A percentile compares a stretch with the other conserved stretches of the same genome.
phyloP scores from a whole-genome alignment of 805 yeast genomes.

The Candida chauliodis region DNA sequence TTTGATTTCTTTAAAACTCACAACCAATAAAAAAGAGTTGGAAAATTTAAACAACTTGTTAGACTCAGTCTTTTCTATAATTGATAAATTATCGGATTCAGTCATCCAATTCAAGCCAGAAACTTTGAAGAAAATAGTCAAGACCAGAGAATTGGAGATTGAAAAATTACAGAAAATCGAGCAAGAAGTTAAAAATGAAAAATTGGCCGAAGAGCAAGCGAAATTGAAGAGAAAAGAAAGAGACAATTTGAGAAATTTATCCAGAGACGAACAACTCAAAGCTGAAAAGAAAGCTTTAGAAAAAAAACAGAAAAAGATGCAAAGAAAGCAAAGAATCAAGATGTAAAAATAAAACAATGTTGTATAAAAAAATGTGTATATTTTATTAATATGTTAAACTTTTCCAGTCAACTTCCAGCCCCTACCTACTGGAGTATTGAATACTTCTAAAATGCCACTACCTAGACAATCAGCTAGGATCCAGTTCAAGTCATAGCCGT shows the following conservation, averaged over 20 bases:
- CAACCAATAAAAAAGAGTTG: conserved; percentile 47
- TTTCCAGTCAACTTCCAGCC: conserved; percentile 59
- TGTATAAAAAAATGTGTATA: neutral
- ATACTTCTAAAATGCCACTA: conserved; percentile 48
- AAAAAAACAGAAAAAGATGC: conserved; percentile 73
- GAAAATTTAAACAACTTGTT: conserved; percentile 49
- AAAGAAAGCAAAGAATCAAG: conserved; percentile 55
- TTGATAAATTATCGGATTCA: conserved; percentile 54
- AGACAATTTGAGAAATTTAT: conserved; percentile 52
- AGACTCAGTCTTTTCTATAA: conserved; percentile 52
- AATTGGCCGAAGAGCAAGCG: conserved; percentile 65
- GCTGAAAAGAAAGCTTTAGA: conserved; percentile 74
- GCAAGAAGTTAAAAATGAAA: conserved; percentile 66
- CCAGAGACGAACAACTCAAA: conserved; percentile 78
- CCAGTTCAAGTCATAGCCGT: conserved; percentile 51
- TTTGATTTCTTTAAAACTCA: conserved; percentile 51
- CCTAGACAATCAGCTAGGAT: conserved; percentile 50
- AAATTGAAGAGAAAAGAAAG: conserved; percentile 65
- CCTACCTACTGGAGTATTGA: conserved; percentile 51
- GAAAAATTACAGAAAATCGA: conserved; percentile 65
- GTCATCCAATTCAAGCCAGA: conserved; percentile 64
- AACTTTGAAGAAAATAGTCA: conserved; percentile 68
- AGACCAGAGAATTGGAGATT: conserved; percentile 72
- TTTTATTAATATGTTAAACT: conserved; percentile 15
- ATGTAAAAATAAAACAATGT: conserved; percentile 11